phyloP scores from a whole-genome alignment of 345 rosid genomes.

The Hirschfeldia incana region DNA sequence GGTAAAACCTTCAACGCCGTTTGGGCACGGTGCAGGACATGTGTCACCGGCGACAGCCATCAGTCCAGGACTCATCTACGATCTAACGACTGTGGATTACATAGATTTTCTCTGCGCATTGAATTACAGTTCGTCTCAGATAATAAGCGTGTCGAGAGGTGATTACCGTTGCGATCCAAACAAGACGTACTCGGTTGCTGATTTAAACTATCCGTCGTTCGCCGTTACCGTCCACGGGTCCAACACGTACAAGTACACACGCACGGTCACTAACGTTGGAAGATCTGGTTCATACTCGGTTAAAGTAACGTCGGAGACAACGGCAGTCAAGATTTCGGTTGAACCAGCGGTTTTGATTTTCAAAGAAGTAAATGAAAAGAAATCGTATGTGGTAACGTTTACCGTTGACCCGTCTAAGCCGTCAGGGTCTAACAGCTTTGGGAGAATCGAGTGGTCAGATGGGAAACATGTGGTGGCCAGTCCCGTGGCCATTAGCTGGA shows the following conservation, averaged over 20 bases:
- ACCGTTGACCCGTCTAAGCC: conserved; percentile 47
- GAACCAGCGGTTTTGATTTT: conserved; percentile 63
- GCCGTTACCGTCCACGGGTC: conserved; percentile 51
- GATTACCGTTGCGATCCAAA: conserved; percentile 52
- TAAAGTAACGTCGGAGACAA: conserved; percentile 39
- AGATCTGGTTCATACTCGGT: conserved; percentile 59
- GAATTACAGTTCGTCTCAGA: conserved; percentile 55
- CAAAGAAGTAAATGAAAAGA: conserved; percentile 55
- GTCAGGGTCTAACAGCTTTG: conserved; percentile 48
- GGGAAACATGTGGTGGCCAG: conserved; percentile 71
- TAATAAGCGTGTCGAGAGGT: conserved; percentile 44
- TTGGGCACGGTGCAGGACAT: conserved; percentile 87
- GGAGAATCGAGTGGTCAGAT: conserved; percentile 72
- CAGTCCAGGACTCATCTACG: conserved; percentile 80
- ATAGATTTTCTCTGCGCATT: conserved; percentile 72
- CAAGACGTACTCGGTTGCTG: conserved; percentile 45
- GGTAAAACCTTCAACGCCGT: conserved; percentile 60
- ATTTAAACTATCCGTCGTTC: conserved; percentile 83
- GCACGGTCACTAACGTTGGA: conserved; percentile 78
- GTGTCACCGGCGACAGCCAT: conserved; percentile 65
- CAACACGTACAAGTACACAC: conserved; percentile 49
- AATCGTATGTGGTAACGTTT: conserved; percentile 67
- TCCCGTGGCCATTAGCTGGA: conserved; percentile 81
- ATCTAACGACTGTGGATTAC: conserved; percentile 63
- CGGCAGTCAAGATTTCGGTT: conserved; percentile 58